These are phyloP conservation scores for Fusarium sp. DNA, from an alignment of 2,329 filamentous ascomycete species.

Conservation along the genomic window DNA sequence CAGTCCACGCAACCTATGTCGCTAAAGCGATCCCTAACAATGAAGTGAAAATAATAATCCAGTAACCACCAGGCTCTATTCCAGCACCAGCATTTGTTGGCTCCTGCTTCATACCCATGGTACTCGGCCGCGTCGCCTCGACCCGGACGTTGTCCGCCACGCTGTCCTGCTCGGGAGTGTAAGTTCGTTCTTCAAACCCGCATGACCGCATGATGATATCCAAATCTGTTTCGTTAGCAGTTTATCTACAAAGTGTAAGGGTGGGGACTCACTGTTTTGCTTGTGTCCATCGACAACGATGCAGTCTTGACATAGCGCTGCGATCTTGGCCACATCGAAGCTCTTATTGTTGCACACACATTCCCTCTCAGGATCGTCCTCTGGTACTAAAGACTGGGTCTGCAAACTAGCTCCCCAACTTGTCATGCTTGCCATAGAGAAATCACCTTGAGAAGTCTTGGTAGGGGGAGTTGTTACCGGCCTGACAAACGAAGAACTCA, in stretches of 20 bases:
- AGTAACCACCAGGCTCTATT: neutral
- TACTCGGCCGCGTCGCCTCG: slow-evolving; percentile 48
- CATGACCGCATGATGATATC: slow-evolving; percentile 53
- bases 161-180: slow-evolving; percentile 49
- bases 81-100: neutral
- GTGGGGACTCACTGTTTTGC: slow-evolving; percentile 49
- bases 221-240: slow-evolving; percentile 49
- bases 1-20: slow-evolving; percentile 3
- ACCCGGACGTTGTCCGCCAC: slow-evolving; percentile 52
- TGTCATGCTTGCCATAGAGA: slow-evolving; percentile 8
- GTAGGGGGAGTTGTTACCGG: slow-evolving; percentile 16
- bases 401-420: slow-evolving; percentile 25
- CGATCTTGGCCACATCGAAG: slow-evolving; percentile 56
- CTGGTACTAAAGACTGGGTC: slow-evolving; percentile 30
- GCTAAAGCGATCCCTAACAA: slow-evolving; percentile 18
- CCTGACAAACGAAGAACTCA: slow-evolving; percentile 12
- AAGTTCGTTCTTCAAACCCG: slow-evolving; percentile 49
- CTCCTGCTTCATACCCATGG: slow-evolving; percentile 13
- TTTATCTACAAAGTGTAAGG: neutral
- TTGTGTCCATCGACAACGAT: slow-evolving; percentile 50
- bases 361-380: slow-evolving; percentile 48
- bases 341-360: slow-evolving; percentile 57
- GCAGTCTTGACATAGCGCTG: slow-evolving; percentile 56
- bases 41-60: slow-evolving; percentile 14
- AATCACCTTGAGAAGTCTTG: neutral